Base-by-base conservation (phyloP, 345 rosid genomes). In the Leavenworthia alabamica region DNA sequence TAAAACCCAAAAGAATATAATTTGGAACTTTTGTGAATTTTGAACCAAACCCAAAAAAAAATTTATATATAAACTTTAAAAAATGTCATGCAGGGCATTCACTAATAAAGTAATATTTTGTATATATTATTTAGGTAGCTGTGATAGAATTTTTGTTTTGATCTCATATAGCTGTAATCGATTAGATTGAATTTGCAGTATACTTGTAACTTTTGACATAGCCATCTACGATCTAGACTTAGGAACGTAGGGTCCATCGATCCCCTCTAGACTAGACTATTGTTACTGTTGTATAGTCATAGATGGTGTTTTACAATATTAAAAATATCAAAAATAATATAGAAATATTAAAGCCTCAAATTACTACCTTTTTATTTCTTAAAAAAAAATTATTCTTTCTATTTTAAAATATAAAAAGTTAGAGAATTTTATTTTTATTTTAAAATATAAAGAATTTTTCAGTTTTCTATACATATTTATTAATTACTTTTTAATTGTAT, bases 221-320 rank as follows among this genome's bases (percentile, higher is more conserved):
- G 64, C 49, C 41, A 66, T 66, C 56, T 45, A 45, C 3, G n/a
- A 26, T 19, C 31, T 66, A 56, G 51, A 15, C 33, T 46, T 56
- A 9, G 24, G 56, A 17, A 36, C 56, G 62, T 55, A 66, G 70
- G 48, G 63, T 45, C 56, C 64, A 46, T 46, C 37, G 56, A 41
- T 56, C 71, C 56, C 48, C 56, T n/a, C 56, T 50, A 28, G 8
- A 29, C 40, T 46, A 19, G 17, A 22, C 42, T 47, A 51, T 23
- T 19, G 58, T 16, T 51, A 31, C 56, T 51, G 7, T 62, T 17
- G 47, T 62, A 26, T 60, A 12, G 57, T 62, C 67, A 17, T 27
- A 16, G n/a, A 62, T 19, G 39, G 47, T 48, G 27, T 36, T 26
- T 15, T 47, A 0, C 6, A 35, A 35, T 23, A 17, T 13, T 1